These are phyloP conservation scores for Trichophyton equinum DNA, from an alignment of 2,329 filamentous ascomycete genomes.

Conservation along the genomic window DNA sequence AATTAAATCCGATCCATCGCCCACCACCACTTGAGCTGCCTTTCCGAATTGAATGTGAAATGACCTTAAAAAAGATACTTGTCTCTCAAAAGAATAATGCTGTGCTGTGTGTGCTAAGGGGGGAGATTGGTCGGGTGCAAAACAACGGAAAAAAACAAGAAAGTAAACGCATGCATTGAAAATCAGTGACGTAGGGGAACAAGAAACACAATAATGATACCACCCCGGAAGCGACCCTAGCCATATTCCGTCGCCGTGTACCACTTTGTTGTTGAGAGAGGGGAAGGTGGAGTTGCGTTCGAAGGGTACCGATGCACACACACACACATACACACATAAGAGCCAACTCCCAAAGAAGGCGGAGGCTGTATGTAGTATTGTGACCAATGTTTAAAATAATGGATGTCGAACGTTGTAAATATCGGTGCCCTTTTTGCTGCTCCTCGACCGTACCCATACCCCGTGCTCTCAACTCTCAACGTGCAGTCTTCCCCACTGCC, in stretches of 20 bases:
- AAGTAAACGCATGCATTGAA: not conserved
- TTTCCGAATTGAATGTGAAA: conserved; percentile 4
- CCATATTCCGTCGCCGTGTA: conserved; percentile 33
- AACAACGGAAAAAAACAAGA: not conserved
- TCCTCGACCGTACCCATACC: not conserved
- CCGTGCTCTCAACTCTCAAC: not conserved
- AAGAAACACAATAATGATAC: conserved; percentile 22
- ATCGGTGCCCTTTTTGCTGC: not conserved
- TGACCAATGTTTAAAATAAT: not conserved
- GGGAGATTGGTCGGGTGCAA: not conserved
- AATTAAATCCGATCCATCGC: conserved; percentile 1
- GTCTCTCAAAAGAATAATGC: not conserved
- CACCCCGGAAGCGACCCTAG: conserved; percentile 38
- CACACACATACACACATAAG: conserved; percentile 12
- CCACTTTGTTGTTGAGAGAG: conserved; percentile 12
- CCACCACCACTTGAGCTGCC: conserved; percentile 1
- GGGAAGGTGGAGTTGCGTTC: not conserved
- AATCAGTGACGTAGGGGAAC: not conserved
- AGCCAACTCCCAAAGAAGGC: conserved; percentile 12
- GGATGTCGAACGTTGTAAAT: conserved; percentile 17
- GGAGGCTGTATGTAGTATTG: not conserved
- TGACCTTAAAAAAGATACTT: not conserved
- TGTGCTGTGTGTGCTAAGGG: conserved; percentile 4
- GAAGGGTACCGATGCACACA: conserved; percentile 1
- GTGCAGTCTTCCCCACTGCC: not conserved